A percentile compares a stretch with the other conserved stretches of the same genome.
phyloP scores from a whole-genome alignment of 352 stramenopile genomes.

The Phytopythium boreale region DNA sequence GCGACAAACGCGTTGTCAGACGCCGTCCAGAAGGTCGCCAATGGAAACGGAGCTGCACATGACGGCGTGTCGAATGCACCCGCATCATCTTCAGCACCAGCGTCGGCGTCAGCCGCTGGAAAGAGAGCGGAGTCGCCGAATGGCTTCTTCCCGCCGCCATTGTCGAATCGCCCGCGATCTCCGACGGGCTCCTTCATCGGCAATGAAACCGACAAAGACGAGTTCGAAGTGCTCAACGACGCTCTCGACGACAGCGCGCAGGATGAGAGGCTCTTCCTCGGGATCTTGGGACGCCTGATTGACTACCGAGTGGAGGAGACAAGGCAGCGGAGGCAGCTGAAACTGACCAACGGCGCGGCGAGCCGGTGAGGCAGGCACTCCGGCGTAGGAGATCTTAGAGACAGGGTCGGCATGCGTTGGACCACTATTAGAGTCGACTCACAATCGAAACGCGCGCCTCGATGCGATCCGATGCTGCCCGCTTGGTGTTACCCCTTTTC shows the following conservation, averaged over 20 bases:
- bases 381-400: constrained; percentile 5
- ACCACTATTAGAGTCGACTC: constrained; percentile 4
- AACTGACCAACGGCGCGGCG: constrained; percentile 3
- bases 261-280: constrained; percentile 77
- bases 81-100: background rate
- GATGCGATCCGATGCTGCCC: background rate
- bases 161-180: constrained; percentile 19
- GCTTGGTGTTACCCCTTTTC: background rate
- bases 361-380: background rate
- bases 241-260: constrained; percentile 50
- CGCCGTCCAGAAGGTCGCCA: constrained; percentile 31
- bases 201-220: constrained; percentile 56
- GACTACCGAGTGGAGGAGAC: constrained; percentile 58
- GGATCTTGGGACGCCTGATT: constrained; percentile 55
- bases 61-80: background rate
- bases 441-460: constrained; percentile 4
- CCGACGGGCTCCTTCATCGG: constrained; percentile 35
- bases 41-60: constrained; percentile 17
- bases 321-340: constrained; percentile 21
- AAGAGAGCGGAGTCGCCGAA: constrained; percentile 3
- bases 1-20: constrained; percentile 48
- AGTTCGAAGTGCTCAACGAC: constrained; percentile 74
- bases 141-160: background rate
- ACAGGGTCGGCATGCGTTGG: background rate
- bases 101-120: background rate